Evolutionary conservation across 2,329 filamentous ascomycete species (phyloP).

Genomic region (Pezicula carpinea): DNA sequence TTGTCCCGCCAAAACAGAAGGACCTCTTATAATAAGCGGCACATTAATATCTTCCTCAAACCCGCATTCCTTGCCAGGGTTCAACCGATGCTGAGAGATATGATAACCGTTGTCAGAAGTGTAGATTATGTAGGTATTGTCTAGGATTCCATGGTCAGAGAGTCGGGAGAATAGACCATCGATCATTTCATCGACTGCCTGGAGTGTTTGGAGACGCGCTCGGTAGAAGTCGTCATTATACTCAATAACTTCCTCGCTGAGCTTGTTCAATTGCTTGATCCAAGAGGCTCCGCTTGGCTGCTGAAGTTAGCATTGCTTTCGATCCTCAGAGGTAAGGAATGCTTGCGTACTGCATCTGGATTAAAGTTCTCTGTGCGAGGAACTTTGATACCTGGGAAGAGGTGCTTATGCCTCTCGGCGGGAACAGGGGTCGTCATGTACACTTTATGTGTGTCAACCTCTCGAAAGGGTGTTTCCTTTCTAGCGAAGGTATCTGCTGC

Average conservation of each 20-base stretch:
- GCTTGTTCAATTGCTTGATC: constrained; percentile 37
- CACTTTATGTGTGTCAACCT: neutral
- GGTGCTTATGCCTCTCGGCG: constrained; percentile 53
- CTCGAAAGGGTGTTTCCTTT: neutral
- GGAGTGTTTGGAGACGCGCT: constrained; percentile 45
- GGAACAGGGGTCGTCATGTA: constrained; percentile 49
- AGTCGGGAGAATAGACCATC: constrained; percentile 41
- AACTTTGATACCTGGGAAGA: constrained; percentile 55
- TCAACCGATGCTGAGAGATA: constrained; percentile 45
- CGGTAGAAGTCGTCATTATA: constrained; percentile 49
- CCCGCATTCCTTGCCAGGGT: constrained; percentile 45
- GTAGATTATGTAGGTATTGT: constrained; percentile 54
- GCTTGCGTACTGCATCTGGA: constrained; percentile 46
- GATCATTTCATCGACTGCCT: constrained; percentile 51
- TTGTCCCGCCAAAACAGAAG: constrained; percentile 42
- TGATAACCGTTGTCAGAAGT: constrained; percentile 52
- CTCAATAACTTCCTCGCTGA: constrained; percentile 37
- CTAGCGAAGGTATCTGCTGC: constrained; percentile 3
- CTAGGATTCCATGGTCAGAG: constrained; percentile 31
- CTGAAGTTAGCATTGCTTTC: constrained; percentile 1
- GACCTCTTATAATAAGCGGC: constrained; percentile 53
- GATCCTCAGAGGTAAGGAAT: constrained; percentile 5
- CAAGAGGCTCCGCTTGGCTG: constrained; percentile 42
- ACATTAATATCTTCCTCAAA: constrained; percentile 48
- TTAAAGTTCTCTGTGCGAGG: constrained; percentile 65